Evolutionary conservation across 2,329 filamentous ascomycete species (phyloP).

Genomic region (Aspergillus novoparasiticus): DNA sequence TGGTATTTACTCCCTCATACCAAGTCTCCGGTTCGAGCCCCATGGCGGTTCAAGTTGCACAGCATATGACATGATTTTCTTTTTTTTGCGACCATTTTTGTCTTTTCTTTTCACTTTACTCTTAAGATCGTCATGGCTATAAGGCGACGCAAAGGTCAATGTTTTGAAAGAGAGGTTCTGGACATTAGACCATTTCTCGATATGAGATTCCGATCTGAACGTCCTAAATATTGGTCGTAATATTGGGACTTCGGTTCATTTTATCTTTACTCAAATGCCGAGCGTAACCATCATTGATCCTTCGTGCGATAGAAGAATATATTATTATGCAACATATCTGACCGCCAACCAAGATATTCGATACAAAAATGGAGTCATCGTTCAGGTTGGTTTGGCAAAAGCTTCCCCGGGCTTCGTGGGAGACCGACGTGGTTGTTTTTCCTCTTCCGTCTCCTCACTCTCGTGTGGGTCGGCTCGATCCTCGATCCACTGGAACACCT

Average conservation of each 20-base stretch:
- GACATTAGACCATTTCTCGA: no score
- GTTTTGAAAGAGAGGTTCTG: no score
- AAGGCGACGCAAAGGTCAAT: no score
- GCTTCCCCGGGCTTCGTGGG: conserved; percentile 13
- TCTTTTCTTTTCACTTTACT: no score
- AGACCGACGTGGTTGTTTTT: conserved; percentile 21
- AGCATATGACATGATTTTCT: no score
- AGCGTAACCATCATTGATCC: background rate
- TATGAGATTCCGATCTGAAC: background rate
- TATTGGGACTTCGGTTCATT: background rate
- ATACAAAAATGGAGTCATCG: background rate
- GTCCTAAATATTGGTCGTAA: background rate
- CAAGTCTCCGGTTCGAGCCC: background rate
- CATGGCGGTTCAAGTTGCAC: no score
- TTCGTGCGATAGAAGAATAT: background rate
- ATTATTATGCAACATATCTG: background rate
- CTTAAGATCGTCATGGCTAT: no score
- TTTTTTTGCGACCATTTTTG: no score
- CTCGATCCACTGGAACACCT: conserved; percentile 52
- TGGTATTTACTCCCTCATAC: background rate
- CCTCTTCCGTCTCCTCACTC: conserved; percentile 31
- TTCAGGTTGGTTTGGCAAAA: conserved; percentile 7
- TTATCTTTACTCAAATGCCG: background rate
- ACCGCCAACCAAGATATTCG: conserved; percentile 4
- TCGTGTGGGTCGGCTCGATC: conserved; percentile 34